phyloP scores from a whole-genome alignment of 345 rosid genomes.

The Citrus mangshanensis region DNA sequence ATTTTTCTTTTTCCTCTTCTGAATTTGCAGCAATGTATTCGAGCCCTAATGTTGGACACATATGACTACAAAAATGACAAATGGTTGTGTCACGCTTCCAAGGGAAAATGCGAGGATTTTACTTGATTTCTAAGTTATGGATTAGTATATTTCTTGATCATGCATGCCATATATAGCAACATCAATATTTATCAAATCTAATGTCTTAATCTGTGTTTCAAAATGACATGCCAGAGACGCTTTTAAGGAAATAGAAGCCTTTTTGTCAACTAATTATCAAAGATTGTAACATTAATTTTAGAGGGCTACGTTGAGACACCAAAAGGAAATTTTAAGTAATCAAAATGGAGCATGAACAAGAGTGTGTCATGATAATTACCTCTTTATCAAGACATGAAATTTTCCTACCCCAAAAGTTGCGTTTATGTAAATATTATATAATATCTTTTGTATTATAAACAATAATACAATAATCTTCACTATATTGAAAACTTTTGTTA shows the following conservation, averaged over 20 bases:
- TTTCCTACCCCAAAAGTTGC: no score
- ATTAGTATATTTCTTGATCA: no score
- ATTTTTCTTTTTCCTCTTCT: background rate
- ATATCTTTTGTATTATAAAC: no score
- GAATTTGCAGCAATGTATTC: slow-evolving; percentile 47
- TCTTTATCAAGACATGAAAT: no score
- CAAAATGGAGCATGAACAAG: no score
- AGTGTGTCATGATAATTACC: no score
- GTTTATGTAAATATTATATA: no score
- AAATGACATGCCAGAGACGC: slow-evolving; percentile 46
- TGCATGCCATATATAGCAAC: no score
- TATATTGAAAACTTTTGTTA: no score
- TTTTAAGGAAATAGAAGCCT: slow-evolving; percentile 43
- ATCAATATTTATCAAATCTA: no score
- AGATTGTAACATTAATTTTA: slow-evolving; percentile 43
- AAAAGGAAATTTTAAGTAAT: slow-evolving; percentile 18
- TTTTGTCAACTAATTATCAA: slow-evolving; percentile 40
- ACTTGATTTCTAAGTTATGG: slow-evolving; percentile 54
- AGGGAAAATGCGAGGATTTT: slow-evolving; percentile 36
- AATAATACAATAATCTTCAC: no score
- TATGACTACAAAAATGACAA: slow-evolving; percentile 57
- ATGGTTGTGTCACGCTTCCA: slow-evolving; percentile 62
- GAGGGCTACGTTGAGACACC: slow-evolving; percentile 53
- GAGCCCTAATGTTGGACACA: slow-evolving; percentile 59
- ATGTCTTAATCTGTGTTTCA: background rate